Evolutionary conservation across 2,329 filamentous ascomycete species (phyloP), one percentile per base, ranked within the genome.

Genomic region (Orbilia blumenaviensis): DNA sequence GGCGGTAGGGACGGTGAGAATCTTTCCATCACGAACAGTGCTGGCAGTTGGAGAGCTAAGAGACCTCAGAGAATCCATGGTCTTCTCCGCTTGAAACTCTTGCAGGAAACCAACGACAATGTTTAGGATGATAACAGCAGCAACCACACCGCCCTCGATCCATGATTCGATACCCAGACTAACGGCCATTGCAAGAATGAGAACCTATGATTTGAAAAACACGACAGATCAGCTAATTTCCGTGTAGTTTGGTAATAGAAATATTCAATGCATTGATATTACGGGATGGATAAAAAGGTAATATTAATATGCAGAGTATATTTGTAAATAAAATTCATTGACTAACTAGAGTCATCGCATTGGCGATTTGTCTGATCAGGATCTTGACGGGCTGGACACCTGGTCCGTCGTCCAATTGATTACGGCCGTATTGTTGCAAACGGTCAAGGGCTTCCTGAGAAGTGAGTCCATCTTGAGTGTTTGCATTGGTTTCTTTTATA

Each of bases 301-400:
- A 41, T 41, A 41, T 41, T 5, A 10, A 41, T 41, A 41, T 41
- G 14, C 2, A 34, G 8, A 34, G 42, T 10, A 41, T n/a, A n/a
- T n/a, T n/a, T 34, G 42, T 18, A 66, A 42, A 23, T 21, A 56
- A 41, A 50, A 14, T 27, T 32, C 42, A 29, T 60, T 27, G 52
- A 41, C 38, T 66, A 21, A 74, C 69, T 62, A 93, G 83, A 68
- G 91, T 91, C 91, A 93, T 92, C 71, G 91, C 91, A 85, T 93
- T 93, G 81, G 89, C 88, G 21, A 92, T 82, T 82, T 93, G 91
- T 79, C 90, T 89, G 71, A 91, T 84, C 52, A 93, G 84, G 44
- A 93, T 92, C 79, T 90, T 93, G 80, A 74, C 89, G 85, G 90
- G 86, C 81, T 87, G 87, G 54, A 93, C 89, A 27, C 87, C 88